These are phyloP conservation scores for Schizosaccharomyces osmophilus DNA, from an alignment of 805 yeast species.

Conservation along the genomic window DNA sequence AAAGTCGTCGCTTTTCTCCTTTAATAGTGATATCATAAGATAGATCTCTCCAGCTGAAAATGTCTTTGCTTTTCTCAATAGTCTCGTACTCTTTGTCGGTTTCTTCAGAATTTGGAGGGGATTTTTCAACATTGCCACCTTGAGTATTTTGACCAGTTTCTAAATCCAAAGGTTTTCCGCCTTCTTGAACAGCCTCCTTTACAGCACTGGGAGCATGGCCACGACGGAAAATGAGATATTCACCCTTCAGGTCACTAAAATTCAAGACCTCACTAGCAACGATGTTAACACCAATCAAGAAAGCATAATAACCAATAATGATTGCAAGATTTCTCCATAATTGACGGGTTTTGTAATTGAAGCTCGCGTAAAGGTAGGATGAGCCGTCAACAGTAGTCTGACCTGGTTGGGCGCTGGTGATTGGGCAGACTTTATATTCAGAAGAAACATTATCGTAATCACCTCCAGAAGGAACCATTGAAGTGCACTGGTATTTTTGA, in stretches of 20 bases:
- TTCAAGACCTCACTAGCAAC: constrained; percentile 15
- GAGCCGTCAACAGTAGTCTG: constrained; percentile 30
- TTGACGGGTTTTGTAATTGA: constrained; percentile 29
- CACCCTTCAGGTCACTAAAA: constrained; percentile 14
- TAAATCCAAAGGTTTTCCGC: constrained; percentile 9
- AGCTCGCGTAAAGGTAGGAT: constrained; percentile 25
- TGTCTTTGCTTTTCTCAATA: constrained; percentile 15
- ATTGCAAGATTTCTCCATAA: constrained; percentile 68
- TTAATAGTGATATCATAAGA: constrained; percentile 27
- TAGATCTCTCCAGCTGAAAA: constrained; percentile 39
- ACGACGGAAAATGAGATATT: constrained; percentile 13
- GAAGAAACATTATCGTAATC: constrained; percentile 20
- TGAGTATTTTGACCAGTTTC: constrained; percentile 15
- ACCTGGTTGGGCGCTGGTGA: constrained; percentile 38
- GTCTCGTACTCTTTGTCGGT: neutral
- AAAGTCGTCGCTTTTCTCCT: constrained; percentile 15
- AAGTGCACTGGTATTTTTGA: constrained; percentile 27
- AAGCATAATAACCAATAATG: constrained; percentile 25
- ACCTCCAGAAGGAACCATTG: constrained; percentile 34
- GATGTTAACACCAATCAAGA: constrained; percentile 14
- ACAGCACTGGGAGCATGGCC: constrained; percentile 17
- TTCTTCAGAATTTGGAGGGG: neutral
- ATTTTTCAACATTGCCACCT: neutral
- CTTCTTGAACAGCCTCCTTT: constrained; percentile 13
- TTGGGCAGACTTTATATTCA: constrained; percentile 28